Percentiles rank a stretch among this genome's conserved stretches.
Evolutionary conservation across 306 rosid genomes (phyloP).

Genomic region (Cucumis melo): DNA sequence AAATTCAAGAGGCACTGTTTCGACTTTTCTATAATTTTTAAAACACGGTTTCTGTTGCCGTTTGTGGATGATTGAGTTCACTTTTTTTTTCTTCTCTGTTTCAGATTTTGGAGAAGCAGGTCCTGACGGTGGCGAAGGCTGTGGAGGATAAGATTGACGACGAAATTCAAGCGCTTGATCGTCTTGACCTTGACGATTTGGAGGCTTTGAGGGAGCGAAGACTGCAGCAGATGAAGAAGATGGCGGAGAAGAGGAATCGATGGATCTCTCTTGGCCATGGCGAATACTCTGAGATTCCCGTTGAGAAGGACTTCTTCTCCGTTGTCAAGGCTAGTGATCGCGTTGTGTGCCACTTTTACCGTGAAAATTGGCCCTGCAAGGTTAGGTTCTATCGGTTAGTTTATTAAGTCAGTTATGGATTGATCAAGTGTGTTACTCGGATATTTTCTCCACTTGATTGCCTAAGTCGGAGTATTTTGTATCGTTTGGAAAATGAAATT

Average conservation of each 20-base stretch:
- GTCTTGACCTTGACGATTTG: slow-evolving; percentile 61
- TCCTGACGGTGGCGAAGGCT: slow-evolving; percentile 72
- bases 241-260: slow-evolving; percentile 88
- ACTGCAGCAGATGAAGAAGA: slow-evolving; percentile 90
- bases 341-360: slow-evolving; percentile 93
- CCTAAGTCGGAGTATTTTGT: neutral
- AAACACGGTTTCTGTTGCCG: neutral
- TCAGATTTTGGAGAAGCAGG: slow-evolving; percentile 64
- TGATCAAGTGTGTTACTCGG: neutral
- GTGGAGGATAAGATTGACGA: slow-evolving; percentile 86
- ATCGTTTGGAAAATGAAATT: neutral
- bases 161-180: slow-evolving; percentile 78
- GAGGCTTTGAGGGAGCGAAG: slow-evolving; percentile 85
- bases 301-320: slow-evolving; percentile 88
- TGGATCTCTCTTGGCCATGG: slow-evolving; percentile 92
- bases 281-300: slow-evolving; percentile 60
- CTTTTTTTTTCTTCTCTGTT: neutral
- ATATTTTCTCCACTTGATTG: neutral
- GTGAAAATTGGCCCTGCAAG: slow-evolving; percentile 99
- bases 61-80: neutral
- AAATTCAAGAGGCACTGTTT: slow-evolving; percentile 48
- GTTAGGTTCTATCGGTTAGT: slow-evolving; percentile 8
- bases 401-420: neutral
- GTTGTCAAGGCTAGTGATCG: slow-evolving; percentile 95
- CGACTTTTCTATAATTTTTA: neutral